Conservation (phyloP, 1,284 basidiomycete species). For the Ustilago vetiveriae region DNA sequence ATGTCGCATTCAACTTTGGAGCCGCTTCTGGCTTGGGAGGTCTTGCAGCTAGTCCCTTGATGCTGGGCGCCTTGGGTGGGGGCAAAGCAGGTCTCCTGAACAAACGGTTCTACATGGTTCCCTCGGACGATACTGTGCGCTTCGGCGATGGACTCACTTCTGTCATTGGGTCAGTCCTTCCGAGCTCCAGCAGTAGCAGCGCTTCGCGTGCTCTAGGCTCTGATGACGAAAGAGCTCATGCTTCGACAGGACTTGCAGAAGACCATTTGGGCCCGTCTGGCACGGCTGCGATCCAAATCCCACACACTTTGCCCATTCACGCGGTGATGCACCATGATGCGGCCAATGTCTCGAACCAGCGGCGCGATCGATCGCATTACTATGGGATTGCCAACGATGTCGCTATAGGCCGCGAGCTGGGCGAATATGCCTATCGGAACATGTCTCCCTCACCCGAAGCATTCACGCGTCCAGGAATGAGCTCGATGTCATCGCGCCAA, state of each 20-base stretch:
- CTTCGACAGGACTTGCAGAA: constrained; percentile 12
- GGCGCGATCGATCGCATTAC: constrained; percentile 31
- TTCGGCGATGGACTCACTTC: constrained; percentile 77
- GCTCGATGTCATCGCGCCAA: constrained; percentile 4
- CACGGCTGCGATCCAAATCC: constrained; percentile 32
- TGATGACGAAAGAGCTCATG: constrained; percentile 11
- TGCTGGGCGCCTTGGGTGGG: constrained; percentile 30
- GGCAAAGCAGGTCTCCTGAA: constrained; percentile 29
- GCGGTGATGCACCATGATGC: constrained; percentile 23
- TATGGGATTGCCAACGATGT: constrained; percentile 57
- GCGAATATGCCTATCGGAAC: constrained; percentile 29
- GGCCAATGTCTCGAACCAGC: constrained; percentile 1
- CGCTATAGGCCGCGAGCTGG: constrained; percentile 49
- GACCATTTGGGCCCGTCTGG: constrained; percentile 37
- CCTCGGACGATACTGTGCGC: constrained; percentile 78
- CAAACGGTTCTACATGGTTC: constrained; percentile 76
- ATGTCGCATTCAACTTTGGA: constrained; percentile 9
- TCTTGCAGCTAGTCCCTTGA: constrained; percentile 35
- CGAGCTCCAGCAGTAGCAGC: not conserved
- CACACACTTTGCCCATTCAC: constrained; percentile 34
- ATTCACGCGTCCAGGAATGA: not conserved
- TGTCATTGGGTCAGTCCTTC: constrained; percentile 28
- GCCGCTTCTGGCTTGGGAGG: constrained; percentile 35
- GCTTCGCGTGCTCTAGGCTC: constrained; percentile 6
- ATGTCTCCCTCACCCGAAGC: constrained; percentile 1